A percentile compares a stretch with the other conserved stretches of the same genome.
These are phyloP conservation scores for Dendrocalamus latiflorus DNA, from an alignment of 202 grass and related monocot genomes.

Conservation along the genomic window DNA sequence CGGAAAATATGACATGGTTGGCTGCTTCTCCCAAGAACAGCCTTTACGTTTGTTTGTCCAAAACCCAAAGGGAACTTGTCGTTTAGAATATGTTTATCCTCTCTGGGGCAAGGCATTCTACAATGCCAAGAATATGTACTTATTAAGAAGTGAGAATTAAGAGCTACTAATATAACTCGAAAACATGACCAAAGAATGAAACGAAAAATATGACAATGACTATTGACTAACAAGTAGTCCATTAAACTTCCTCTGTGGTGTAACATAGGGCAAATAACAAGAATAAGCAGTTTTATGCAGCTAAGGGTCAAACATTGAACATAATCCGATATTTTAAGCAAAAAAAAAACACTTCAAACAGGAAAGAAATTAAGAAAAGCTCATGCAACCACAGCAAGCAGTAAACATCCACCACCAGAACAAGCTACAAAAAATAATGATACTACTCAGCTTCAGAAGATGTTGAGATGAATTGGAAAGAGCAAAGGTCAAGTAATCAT, in stretches of 20 bases:
- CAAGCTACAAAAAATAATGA: not conserved
- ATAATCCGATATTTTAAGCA: not conserved
- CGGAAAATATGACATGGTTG: no score
- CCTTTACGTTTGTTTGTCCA: no score
- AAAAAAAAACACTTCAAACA: not conserved
- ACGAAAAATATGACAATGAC: not conserved
- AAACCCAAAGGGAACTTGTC: no score
- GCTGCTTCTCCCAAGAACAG: no score
- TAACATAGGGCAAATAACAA: not conserved
- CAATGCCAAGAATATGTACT: no score
- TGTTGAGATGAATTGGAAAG: no score
- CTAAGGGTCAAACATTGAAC: not conserved
- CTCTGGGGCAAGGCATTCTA: no score
- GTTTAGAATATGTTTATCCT: no score
- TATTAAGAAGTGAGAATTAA: conserved; percentile 27
- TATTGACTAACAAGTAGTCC: not conserved
- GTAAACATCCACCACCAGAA: not conserved
- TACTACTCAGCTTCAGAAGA: not conserved
- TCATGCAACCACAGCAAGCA: conserved; percentile 3
- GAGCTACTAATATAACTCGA: not conserved
- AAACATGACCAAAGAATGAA: conserved; percentile 10
- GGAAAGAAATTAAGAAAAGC: not conserved
- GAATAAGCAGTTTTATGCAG: conserved; percentile 4
- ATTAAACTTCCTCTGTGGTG: not conserved
- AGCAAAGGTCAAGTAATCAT: no score